Conservation (phyloP, 2,329 filamentous ascomycete species). For the Aureobasidium sp. region DNA sequence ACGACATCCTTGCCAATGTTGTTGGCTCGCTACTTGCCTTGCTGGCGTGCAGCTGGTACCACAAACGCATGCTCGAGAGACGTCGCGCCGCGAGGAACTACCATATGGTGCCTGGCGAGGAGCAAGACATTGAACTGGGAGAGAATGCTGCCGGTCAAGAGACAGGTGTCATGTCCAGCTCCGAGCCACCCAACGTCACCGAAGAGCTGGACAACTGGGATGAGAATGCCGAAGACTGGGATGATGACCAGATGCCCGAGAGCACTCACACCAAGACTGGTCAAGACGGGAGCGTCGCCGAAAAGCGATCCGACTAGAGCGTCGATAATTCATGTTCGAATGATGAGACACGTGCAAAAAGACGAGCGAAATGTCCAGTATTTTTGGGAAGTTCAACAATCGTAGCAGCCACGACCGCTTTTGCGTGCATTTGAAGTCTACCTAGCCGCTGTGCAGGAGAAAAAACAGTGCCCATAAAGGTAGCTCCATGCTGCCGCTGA, state of each 20-base stretch:
- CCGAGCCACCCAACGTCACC: conserved; percentile 62
- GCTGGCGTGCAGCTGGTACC: conserved; percentile 79
- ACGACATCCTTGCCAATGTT: conserved; percentile 83
- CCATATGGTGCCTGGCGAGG: conserved; percentile 57
- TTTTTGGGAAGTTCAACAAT: conserved; percentile 15
- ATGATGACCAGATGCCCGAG: conserved; percentile 45
- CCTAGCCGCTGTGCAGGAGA: conserved; percentile 16
- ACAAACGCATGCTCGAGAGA: conserved; percentile 89
- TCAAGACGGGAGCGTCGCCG: conserved; percentile 28
- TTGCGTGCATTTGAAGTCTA: conserved; percentile 15
- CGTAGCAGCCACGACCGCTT: conserved; percentile 15
- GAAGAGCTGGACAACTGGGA: conserved; percentile 92
- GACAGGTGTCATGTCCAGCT: conserved; percentile 40
- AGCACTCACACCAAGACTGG: conserved; percentile 22
- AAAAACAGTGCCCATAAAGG: conserved; percentile 16
- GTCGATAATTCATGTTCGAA: not conserved
- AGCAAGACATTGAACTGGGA: conserved; percentile 68
- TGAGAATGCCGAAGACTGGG: conserved; percentile 69
- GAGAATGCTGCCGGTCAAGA: conserved; percentile 41
- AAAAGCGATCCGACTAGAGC: conserved; percentile 37
- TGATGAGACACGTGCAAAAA: not conserved
- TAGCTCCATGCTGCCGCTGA: conserved; percentile 13
- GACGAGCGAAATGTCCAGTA: not conserved
- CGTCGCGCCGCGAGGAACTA: conserved; percentile 69
- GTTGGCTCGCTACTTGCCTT: conserved; percentile 67